Evolutionary conservation across 2,329 filamentous ascomycete species (phyloP).

Genomic region (Aspergillus bombycis): DNA sequence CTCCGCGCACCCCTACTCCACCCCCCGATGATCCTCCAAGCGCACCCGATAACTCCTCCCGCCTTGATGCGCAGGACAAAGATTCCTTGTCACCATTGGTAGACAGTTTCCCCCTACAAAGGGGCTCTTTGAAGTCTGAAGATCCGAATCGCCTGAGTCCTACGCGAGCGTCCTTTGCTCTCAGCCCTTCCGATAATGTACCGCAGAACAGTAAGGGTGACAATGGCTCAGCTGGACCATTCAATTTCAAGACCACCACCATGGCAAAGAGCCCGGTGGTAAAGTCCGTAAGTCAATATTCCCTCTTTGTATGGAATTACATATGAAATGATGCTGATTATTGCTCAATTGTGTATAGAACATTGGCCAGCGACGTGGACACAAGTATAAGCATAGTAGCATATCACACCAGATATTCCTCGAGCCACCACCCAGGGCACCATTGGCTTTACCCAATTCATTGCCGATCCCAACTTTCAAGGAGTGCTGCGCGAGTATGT

Average conservation of each 20-base stretch:
- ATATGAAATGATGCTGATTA: constrained; percentile 14
- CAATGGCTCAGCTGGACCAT: constrained; percentile 60
- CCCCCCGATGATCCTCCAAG: constrained; percentile 55
- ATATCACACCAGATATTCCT: constrained; percentile 97
- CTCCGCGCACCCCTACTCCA: constrained; percentile 67
- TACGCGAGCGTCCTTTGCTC: constrained; percentile 39
- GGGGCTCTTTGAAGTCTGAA: constrained; percentile 21
- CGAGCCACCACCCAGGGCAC: constrained; percentile 82
- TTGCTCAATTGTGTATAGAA: constrained; percentile 58
- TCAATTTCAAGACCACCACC: constrained; percentile 89
- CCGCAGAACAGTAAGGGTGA: constrained; percentile 35
- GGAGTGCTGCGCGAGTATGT: constrained; percentile 90
- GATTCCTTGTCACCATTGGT: constrained; percentile 53
- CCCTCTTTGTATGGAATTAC: neutral
- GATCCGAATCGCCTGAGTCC: constrained; percentile 35
- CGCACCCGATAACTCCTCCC: constrained; percentile 23
- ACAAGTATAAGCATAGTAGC: constrained; percentile 97
- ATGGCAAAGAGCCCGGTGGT: constrained; percentile 71
- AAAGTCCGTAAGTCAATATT: constrained; percentile 67
- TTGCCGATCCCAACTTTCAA: constrained; percentile 86
- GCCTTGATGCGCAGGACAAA: constrained; percentile 43
- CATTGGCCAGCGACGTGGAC: constrained; percentile 86
- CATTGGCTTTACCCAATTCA: constrained; percentile 85
- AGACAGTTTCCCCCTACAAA: constrained; percentile 39
- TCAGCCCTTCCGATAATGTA: constrained; percentile 34